phyloP scores from a whole-genome alignment of 2,329 filamentous ascomycete species.

The Monosporascus cannonballus region DNA sequence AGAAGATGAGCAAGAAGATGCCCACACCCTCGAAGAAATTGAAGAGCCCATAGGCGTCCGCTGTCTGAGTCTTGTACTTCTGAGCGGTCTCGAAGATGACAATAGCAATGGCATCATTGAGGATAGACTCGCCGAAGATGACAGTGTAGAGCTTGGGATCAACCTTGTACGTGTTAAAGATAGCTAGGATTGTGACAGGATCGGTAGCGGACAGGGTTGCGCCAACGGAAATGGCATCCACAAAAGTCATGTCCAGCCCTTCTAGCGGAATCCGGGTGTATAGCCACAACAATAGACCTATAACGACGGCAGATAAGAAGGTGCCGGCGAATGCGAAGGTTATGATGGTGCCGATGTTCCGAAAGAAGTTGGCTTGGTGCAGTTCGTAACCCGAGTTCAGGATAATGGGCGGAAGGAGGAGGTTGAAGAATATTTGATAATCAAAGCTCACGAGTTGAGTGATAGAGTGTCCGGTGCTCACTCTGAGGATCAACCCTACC shows the following conservation, averaged over 20 bases:
- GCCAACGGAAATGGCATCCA: slow-evolving; percentile 94
- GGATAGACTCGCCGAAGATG: slow-evolving; percentile 96
- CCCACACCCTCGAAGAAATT: slow-evolving; percentile 88
- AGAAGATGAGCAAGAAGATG: slow-evolving; percentile 93
- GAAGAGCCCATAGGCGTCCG: slow-evolving; percentile 66
- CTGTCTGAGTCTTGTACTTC: slow-evolving; percentile 73
- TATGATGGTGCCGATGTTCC: slow-evolving; percentile 93
- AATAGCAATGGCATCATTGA: slow-evolving; percentile 97
- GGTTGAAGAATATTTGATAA: slow-evolving; percentile 99
- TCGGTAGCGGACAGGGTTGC: slow-evolving; percentile 96
- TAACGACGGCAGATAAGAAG: slow-evolving; percentile 92
- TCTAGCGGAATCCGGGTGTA: slow-evolving; percentile 85
- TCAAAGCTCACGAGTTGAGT: slow-evolving; percentile 92
- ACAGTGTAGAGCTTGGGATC: slow-evolving; percentile 98
- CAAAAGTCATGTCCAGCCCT: slow-evolving; percentile 79
- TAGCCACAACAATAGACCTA: slow-evolving; percentile 80
- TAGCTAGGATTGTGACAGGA: slow-evolving; percentile 94
- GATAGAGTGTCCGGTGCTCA: slow-evolving; percentile 76
- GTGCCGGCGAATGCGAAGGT: slow-evolving; percentile 97
- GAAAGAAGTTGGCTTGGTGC: slow-evolving; percentile 98
- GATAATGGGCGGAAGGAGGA: slow-evolving; percentile 97
- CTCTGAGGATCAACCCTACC: slow-evolving; percentile 79
- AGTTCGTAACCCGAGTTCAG: slow-evolving; percentile 94
- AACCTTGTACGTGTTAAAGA: slow-evolving; percentile 99
- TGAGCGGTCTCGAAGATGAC: slow-evolving; percentile 98